A percentile compares a stretch with the other conserved stretches of the same genome.
These are phyloP conservation scores for Monosporascus sp. DNA, from an alignment of 2,329 filamentous ascomycete species.

Conservation along the genomic window DNA sequence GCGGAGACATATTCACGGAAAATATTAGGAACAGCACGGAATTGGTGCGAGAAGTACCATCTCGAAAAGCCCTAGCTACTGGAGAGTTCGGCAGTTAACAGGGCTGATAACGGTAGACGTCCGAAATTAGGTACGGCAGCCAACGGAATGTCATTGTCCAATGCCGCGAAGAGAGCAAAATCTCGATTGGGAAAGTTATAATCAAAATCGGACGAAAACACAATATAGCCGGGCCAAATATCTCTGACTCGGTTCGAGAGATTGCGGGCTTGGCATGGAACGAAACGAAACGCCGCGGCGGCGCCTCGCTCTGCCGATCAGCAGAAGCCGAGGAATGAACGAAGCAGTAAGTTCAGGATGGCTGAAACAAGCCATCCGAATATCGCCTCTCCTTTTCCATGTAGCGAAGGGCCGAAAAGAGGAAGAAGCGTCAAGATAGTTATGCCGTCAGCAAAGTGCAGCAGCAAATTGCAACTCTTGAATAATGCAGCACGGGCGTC, in stretches of 20 bases:
- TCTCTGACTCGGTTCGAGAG: neutral
- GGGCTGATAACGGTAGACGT: too few relatives aligned
- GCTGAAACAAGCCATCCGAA: neutral
- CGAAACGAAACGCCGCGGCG: neutral
- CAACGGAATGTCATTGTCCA: too few relatives aligned
- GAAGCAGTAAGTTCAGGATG: neutral
- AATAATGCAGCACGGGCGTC: neutral
- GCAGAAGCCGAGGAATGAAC: neutral
- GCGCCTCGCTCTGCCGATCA: neutral
- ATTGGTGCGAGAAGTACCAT: constrained; percentile 26
- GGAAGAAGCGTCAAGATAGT: neutral
- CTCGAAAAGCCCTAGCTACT: constrained; percentile 2
- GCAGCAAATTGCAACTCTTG: neutral
- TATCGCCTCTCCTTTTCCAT: neutral
- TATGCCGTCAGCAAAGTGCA: neutral
- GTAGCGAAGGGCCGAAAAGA: neutral
- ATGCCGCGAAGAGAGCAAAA: too few relatives aligned
- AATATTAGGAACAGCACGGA: constrained; percentile 29
- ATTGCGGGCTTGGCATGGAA: neutral
- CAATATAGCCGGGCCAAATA: too few relatives aligned
- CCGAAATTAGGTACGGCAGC: too few relatives aligned
- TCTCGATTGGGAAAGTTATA: too few relatives aligned
- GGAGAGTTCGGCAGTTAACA: too few relatives aligned
- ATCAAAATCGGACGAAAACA: too few relatives aligned
- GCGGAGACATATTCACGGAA: constrained; percentile 19